These are phyloP conservation scores for Parascedosporium putredinis DNA, from an alignment of 2,329 filamentous ascomycete genomes.

Conservation along the genomic window DNA sequence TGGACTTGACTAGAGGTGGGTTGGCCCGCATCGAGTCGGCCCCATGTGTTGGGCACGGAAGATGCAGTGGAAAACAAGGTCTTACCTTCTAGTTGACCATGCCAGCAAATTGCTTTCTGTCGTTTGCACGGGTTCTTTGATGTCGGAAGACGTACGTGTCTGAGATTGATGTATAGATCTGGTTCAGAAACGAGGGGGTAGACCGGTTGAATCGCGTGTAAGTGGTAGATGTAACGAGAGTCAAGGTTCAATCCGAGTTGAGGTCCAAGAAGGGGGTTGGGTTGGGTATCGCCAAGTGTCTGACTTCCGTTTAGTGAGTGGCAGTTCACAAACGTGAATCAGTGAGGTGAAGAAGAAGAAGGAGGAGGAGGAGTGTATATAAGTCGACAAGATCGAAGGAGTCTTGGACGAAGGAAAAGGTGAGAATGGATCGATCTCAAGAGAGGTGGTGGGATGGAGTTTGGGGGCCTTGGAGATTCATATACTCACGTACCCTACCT, in stretches of 20 bases:
- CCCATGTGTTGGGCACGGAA: conserved; percentile 1
- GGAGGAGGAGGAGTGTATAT: not conserved
- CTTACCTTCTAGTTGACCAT: conserved; percentile 5
- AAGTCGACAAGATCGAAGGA: not conserved
- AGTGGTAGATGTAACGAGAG: not conserved
- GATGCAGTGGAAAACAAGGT: not conserved
- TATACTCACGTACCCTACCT: conserved; percentile 2
- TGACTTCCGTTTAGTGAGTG: not conserved
- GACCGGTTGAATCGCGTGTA: not conserved
- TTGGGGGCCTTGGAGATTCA: conserved; percentile 7
- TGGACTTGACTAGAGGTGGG: not conserved
- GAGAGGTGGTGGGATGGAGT: not conserved
- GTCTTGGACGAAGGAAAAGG: not conserved
- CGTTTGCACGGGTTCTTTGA: not conserved
- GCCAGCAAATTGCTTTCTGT: not conserved
- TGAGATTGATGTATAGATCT: no score
- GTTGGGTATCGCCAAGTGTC: not conserved
- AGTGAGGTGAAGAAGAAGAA: not conserved
- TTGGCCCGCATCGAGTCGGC: not conserved
- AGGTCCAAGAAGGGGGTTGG: not conserved
- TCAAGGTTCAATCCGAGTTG: not conserved
- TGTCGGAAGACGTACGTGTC: no score
- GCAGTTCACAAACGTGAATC: not conserved
- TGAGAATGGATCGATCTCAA: not conserved
- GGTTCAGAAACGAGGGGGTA: no score